These are phyloP conservation scores for Thelonectria blattea DNA, from an alignment of 2,329 filamentous ascomycete genomes.

Conservation along the genomic window DNA sequence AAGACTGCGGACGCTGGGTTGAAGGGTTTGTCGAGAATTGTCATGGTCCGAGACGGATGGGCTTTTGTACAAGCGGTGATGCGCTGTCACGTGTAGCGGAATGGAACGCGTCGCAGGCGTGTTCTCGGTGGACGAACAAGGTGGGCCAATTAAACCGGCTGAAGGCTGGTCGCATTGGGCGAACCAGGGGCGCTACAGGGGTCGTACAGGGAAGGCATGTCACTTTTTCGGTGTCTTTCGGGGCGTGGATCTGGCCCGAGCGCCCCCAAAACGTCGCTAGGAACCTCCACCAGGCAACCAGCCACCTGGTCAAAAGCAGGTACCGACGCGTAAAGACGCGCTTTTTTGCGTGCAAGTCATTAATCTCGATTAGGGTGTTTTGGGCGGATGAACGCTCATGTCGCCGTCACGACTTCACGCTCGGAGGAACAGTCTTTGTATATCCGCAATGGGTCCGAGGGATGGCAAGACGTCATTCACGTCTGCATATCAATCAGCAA, in stretches of 20 bases:
- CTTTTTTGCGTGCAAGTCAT: background rate
- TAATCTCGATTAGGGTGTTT: conserved; percentile 7
- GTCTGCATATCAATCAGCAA: conserved; percentile 41
- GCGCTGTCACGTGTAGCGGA: conserved; percentile 46
- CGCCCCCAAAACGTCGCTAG: conserved; percentile 20
- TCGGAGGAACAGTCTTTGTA: background rate
- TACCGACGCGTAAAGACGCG: conserved; percentile 33
- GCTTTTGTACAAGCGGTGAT: conserved; percentile 47
- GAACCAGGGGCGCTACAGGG: conserved; percentile 23
- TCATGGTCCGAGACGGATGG: conserved; percentile 39
- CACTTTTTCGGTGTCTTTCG: conserved; percentile 25
- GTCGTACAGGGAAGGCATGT: background rate
- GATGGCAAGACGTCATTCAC: conserved; percentile 29
- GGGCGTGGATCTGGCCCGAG: conserved; percentile 23
- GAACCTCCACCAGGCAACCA: conserved; percentile 29
- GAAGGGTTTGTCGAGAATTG: conserved; percentile 25
- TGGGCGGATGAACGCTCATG: conserved; percentile 2
- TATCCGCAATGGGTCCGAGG: conserved; percentile 5
- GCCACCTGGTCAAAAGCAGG: conserved; percentile 30
- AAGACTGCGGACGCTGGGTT: conserved; percentile 39
- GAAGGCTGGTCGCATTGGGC: conserved; percentile 17
- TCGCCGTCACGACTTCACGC: background rate
- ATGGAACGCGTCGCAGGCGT: conserved; percentile 45
- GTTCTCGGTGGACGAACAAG: conserved; percentile 33
- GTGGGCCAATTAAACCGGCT: conserved; percentile 35